Percentiles rank a stretch among this genome's conserved stretches.
phyloP scores from a whole-genome alignment of 306 rosid genomes.

The Acacia melanoxylon region DNA sequence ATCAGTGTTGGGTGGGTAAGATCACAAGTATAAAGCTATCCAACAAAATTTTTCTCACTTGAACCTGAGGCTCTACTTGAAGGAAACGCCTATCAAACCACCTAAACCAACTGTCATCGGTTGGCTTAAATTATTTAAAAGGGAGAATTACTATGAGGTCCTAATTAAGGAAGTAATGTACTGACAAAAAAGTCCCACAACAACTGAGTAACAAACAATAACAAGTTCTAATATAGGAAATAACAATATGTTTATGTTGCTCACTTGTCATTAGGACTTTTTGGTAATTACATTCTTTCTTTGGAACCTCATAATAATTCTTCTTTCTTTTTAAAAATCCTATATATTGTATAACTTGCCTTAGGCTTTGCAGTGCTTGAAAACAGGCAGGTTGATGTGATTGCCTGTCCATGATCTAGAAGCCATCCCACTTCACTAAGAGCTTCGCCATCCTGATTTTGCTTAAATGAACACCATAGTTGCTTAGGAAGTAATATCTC shows the following conservation, averaged over 20 bases:
- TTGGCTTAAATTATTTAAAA: neutral
- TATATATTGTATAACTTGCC: slow-evolving; percentile 56
- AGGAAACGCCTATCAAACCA: neutral
- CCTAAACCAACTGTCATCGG: neutral
- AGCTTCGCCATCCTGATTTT: slow-evolving; percentile 52
- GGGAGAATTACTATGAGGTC: too few species aligned
- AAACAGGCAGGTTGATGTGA: slow-evolving; percentile 80
- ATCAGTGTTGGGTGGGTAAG: neutral
- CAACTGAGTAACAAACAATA: too few species aligned
- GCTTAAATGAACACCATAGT: slow-evolving; percentile 81
- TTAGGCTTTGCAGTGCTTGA: slow-evolving; percentile 56
- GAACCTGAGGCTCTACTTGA: neutral
- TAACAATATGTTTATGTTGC: too few species aligned
- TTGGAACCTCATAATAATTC: too few species aligned
- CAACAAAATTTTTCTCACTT: neutral
- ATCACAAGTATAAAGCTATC: neutral
- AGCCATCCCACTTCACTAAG: slow-evolving; percentile 89
- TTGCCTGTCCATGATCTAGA: slow-evolving; percentile 62
- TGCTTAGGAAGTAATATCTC: slow-evolving; percentile 81
- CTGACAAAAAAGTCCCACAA: too few species aligned
- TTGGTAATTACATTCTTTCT: too few species aligned
- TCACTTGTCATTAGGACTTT: too few species aligned
- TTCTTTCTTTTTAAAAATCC: neutral
- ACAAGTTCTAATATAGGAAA: too few species aligned
- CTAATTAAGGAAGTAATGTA: too few species aligned